These are phyloP conservation scores for Pestalotiopsis sp. DNA, from an alignment of 2,329 filamentous ascomycete species.

Conservation along the genomic window DNA sequence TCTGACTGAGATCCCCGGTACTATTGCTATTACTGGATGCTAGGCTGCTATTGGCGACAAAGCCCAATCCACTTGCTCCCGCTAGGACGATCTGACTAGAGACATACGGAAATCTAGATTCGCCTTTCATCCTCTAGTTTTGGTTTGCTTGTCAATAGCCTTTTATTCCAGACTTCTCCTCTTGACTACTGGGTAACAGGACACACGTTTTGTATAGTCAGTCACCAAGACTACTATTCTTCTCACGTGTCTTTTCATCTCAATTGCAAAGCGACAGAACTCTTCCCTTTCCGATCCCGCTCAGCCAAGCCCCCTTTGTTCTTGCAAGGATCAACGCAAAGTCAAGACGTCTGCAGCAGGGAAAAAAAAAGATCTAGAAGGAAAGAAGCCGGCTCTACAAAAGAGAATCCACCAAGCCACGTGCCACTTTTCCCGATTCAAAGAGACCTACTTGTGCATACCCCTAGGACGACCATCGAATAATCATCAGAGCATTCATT, in stretches of 20 bases:
- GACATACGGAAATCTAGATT: neutral
- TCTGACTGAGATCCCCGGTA: too few relatives aligned
- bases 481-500: neutral
- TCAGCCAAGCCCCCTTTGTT: neutral
- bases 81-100: neutral
- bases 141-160: neutral
- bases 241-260: neutral
- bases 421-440: neutral
- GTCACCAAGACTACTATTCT: neutral
- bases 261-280: neutral
- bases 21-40: neutral
- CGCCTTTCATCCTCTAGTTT: neutral
- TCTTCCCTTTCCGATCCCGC: neutral
- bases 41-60: neutral
- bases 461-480: neutral
- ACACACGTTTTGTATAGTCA: neutral
- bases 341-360: neutral
- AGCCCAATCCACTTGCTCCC: neutral
- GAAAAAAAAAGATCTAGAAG: neutral
- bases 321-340: neutral
- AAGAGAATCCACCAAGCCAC: slow-evolving; percentile 7
- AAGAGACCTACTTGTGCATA: neutral
- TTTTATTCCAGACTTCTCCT: neutral
- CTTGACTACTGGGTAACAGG: neutral
- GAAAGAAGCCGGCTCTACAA: neutral